These are phyloP conservation scores for Lolium multiflorum DNA, from an alignment of 176 grass and related monocot genomes.

Conservation along the genomic window DNA sequence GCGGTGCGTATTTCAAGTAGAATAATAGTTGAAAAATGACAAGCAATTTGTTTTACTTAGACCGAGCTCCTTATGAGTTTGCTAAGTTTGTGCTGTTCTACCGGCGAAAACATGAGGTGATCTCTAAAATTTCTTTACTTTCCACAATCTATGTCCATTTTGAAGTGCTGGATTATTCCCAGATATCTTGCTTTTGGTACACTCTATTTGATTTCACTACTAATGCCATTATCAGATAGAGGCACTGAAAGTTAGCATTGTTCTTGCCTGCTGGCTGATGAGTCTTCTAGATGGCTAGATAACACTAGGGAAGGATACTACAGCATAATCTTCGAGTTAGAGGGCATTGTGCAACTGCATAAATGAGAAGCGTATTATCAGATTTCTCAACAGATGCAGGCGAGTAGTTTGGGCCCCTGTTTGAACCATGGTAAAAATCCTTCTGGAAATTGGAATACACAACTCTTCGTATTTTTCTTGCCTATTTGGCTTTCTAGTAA, in stretches of 20 bases:
- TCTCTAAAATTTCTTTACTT: neutral
- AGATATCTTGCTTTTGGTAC: neutral
- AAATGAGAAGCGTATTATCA: neutral
- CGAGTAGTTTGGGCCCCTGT: neutral
- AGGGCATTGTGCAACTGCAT: neutral
- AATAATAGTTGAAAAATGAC: neutral
- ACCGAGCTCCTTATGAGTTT: neutral
- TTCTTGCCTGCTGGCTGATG: neutral
- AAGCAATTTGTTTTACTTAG: neutral
- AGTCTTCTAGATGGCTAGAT: neutral
- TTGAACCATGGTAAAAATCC: neutral
- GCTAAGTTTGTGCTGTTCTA: neutral
- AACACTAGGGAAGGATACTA: neutral
- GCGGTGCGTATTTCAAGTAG: neutral
- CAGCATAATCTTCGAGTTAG: neutral
- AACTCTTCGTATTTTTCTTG: neutral
- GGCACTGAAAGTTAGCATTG: neutral
- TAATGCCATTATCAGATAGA: neutral
- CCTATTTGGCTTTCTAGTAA: constrained; percentile 28
- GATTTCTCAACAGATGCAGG: neutral
- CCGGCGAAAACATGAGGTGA: neutral
- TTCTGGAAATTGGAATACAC: neutral
- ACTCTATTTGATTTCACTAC: neutral
- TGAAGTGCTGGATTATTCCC: neutral
- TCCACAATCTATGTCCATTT: neutral